Evolutionary conservation across 2,329 filamentous ascomycete genomes (phyloP).

Genomic region (Fusarium newnesense): DNA sequence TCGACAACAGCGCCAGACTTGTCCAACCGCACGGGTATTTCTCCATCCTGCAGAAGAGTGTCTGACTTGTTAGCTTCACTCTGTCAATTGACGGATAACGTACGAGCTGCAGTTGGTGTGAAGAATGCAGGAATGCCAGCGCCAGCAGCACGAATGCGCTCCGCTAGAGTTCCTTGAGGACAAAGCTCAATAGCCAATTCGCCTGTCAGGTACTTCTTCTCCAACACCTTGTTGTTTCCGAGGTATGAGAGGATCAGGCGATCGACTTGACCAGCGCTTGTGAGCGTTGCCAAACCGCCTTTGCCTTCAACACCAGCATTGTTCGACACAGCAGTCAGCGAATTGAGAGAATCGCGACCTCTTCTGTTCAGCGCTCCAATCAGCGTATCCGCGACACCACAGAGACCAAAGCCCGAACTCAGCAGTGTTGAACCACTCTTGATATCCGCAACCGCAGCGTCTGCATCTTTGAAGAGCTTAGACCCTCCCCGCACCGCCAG

Average conservation of each 20-base stretch:
- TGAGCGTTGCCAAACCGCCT: constrained; percentile 74
- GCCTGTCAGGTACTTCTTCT: constrained; percentile 79
- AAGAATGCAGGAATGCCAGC: constrained; percentile 85
- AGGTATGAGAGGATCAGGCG: constrained; percentile 81
- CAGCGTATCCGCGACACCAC: constrained; percentile 79
- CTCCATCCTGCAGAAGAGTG: constrained; percentile 74
- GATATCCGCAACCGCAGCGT: constrained; percentile 76
- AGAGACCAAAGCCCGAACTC: constrained; percentile 85
- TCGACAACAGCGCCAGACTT: constrained; percentile 69
- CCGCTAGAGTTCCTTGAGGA: constrained; percentile 79
- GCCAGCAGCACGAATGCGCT: constrained; percentile 77
- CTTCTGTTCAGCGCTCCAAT: constrained; percentile 73
- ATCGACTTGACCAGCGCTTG: constrained; percentile 75
- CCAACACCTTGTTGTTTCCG: constrained; percentile 80
- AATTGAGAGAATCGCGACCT: constrained; percentile 69
- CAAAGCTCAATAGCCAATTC: constrained; percentile 80
- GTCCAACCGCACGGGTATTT: constrained; percentile 73
- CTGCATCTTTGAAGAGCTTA: constrained; percentile 66
- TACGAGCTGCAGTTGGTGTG: constrained; percentile 77
- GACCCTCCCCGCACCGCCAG: constrained; percentile 44
- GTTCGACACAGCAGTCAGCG: constrained; percentile 81
- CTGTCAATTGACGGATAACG: constrained; percentile 38
- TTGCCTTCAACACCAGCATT: constrained; percentile 78
- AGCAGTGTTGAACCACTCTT: constrained; percentile 76
- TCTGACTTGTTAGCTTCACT: constrained; percentile 50